Base-by-base conservation (phyloP, 148 eudicot species). In the Talinum fruticosum region DNA sequence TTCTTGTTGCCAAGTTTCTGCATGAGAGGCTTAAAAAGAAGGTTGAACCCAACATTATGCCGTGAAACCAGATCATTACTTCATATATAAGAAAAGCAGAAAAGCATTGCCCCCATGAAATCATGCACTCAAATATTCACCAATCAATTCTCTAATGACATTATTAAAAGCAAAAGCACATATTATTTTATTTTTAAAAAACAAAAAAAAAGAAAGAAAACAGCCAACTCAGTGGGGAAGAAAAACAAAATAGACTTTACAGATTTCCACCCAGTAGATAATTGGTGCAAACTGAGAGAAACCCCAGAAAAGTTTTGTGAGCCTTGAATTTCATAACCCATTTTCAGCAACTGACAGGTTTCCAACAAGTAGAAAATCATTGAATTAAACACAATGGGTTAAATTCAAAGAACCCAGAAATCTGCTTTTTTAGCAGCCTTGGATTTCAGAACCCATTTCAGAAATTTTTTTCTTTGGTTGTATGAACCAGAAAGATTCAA, bases 11-110 rank as follows among this genome's bases (percentile, higher is more conserved):
- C 71, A 66, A 29, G 30, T 78, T n/a, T 47, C 47, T 57, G 45
- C 36, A 66, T 41, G 68, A 73, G 35, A 71, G 36, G 14, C 54
- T 29, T 62, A 2, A 79, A 71, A 70, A 59, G 47, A 12, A 49
- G 71, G 71, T 33, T 34, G 51, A 41, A 37, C 29, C 19, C 10
- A 45, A 47, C 57, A 47, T 73, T 61, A 78, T 38, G 61, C 24
- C 69, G 66, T 47, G 32, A 4, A 77, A 66, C 66, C 67, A 70
- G 72, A 83, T 79, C 57, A 79, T 83, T 79, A 79, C 82, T 79
- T 83, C 79, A 53, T 64, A 66, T 44, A 66, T 41, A 79, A 83
- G 82, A 37, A 65, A 77, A 38, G 38, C 29, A 35, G 37, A 71
- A 37, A 62, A 28, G 14, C 19, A 33, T 76, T 37, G 57, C n/a